Percentiles rank a stretch among this genome's conserved stretches.
These are phyloP conservation scores for Populus deltoides DNA, from an alignment of 345 rosid species.

Conservation along the genomic window DNA sequence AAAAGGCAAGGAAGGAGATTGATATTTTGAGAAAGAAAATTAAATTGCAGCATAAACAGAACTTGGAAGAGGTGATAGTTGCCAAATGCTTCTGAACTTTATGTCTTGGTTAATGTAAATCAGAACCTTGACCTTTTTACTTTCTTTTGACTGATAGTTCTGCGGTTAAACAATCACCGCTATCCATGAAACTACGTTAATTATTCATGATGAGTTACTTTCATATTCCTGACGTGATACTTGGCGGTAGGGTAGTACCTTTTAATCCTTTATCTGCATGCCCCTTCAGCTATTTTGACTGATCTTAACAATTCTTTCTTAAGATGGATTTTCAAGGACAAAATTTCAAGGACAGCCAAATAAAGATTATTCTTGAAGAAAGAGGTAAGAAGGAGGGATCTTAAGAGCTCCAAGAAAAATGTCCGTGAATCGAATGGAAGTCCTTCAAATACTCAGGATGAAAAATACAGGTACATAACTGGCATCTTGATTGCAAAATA, in stretches of 20 bases:
- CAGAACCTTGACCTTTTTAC: not conserved
- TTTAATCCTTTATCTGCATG: not conserved
- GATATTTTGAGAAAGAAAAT: constrained; percentile 56
- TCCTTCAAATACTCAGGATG: constrained; percentile 6
- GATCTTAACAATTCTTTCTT: not conserved
- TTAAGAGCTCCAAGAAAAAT: constrained; percentile 43
- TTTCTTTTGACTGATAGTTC: not conserved
- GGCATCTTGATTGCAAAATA: not conserved
- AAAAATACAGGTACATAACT: not conserved
- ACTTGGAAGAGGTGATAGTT: constrained; percentile 59
- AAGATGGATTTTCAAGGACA: constrained; percentile 61
- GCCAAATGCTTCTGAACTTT: not conserved
- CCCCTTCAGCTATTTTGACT: not conserved
- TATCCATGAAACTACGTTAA: not conserved
- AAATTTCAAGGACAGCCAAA: not conserved
- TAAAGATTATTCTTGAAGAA: constrained; percentile 41
- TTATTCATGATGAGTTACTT: not conserved
- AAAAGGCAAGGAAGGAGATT: constrained; percentile 46
- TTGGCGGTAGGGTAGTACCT: not conserved
- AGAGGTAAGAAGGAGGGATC: constrained; percentile 52
- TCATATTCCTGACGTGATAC: no score
- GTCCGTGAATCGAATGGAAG: constrained; percentile 33
- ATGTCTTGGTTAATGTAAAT: not conserved
- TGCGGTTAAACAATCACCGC: not conserved
- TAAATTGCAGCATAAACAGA: constrained; percentile 54